These are phyloP conservation scores for Fusarium citri DNA, from an alignment of 2,329 filamentous ascomycete species.

Conservation along the genomic window DNA sequence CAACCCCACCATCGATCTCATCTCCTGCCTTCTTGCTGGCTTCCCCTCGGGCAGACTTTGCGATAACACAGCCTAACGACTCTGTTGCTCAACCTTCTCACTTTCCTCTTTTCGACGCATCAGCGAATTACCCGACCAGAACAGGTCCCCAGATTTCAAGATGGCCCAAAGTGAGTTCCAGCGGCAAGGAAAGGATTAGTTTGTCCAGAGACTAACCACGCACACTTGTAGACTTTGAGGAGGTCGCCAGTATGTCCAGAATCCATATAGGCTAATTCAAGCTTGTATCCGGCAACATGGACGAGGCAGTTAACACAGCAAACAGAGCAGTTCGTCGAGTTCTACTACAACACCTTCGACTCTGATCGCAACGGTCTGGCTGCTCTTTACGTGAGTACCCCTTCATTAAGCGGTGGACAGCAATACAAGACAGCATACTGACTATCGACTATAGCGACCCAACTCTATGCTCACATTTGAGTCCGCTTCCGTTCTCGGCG, in stretches of 20 bases:
- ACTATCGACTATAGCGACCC: slow-evolving; percentile 18
- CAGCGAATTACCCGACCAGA: slow-evolving; percentile 24
- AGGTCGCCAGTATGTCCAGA: slow-evolving; percentile 59
- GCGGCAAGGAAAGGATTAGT: neutral
- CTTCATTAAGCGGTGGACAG: slow-evolving; percentile 7
- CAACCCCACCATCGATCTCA: slow-evolving; percentile 52
- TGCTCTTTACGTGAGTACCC: slow-evolving; percentile 81
- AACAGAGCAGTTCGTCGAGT: slow-evolving; percentile 85
- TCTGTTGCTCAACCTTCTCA: slow-evolving; percentile 3
- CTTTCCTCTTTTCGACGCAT: slow-evolving; percentile 8
- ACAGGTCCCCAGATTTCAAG: slow-evolving; percentile 38
- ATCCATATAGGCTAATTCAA: slow-evolving; percentile 6
- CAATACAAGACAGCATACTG: slow-evolving; percentile 64
- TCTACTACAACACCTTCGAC: slow-evolving; percentile 94
- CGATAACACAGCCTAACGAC: slow-evolving; percentile 45
- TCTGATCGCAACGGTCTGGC: slow-evolving; percentile 71
- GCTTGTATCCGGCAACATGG: neutral
- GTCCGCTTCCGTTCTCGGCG: slow-evolving; percentile 73
- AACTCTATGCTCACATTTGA: slow-evolving; percentile 96
- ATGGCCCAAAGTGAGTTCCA: slow-evolving; percentile 43
- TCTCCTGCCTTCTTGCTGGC: slow-evolving; percentile 27
- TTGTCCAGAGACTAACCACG: slow-evolving; percentile 43
- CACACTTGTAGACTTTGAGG: slow-evolving; percentile 56
- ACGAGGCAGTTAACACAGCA: slow-evolving; percentile 8
- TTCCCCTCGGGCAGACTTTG: slow-evolving; percentile 50